Evolutionary conservation across 495 filamentous ascomycete species (phyloP).

Genomic region (Cryomyces minteri): DNA sequence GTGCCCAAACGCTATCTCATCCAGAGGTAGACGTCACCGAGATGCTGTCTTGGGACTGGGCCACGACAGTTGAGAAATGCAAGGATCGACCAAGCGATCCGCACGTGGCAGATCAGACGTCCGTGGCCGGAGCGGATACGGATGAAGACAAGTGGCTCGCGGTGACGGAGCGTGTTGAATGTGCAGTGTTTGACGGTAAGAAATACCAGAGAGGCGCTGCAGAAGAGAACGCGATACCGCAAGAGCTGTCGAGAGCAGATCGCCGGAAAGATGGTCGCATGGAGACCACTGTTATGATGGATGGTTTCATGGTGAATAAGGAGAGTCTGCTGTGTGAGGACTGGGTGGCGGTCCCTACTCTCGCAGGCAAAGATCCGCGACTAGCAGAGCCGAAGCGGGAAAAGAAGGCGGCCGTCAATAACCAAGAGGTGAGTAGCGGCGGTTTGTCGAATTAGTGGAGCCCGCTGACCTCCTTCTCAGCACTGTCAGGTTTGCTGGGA

Average conservation of each 20-base stretch:
- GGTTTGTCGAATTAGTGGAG: neutral
- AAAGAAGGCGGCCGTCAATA: conserved; percentile 24
- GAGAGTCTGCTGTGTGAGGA: conserved; percentile 32
- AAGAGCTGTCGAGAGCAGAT: conserved; percentile 26
- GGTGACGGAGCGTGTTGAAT: conserved; percentile 38
- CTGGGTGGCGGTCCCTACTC: conserved; percentile 39
- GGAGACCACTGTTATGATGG: conserved; percentile 39
- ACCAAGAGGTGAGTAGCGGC: conserved; percentile 25
- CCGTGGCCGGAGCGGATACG: conserved; percentile 13
- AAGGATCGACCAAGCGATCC: conserved; percentile 31
- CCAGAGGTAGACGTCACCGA: conserved; percentile 34
- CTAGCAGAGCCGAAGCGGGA: conserved; percentile 26
- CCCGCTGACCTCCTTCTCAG: conserved; percentile 8
- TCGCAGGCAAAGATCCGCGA: conserved; percentile 34
- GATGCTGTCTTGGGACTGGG: conserved; percentile 40
- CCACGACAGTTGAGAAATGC: conserved; percentile 36
- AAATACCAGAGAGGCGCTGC: conserved; percentile 18
- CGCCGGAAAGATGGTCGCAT: conserved; percentile 30
- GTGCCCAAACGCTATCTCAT: conserved; percentile 33
- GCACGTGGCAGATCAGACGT: conserved; percentile 13
- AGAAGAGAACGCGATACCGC: conserved; percentile 18
- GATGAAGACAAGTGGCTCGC: conserved; percentile 41
- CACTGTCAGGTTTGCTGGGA: conserved; percentile 39
- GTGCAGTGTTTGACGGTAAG: conserved; percentile 40
- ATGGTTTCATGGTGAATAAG: conserved; percentile 40